A percentile compares a stretch with the other conserved stretches of the same genome.
These are phyloP conservation scores for Pholiota microspora DNA, from an alignment of 768 basidiomycete species.

Conservation along the genomic window DNA sequence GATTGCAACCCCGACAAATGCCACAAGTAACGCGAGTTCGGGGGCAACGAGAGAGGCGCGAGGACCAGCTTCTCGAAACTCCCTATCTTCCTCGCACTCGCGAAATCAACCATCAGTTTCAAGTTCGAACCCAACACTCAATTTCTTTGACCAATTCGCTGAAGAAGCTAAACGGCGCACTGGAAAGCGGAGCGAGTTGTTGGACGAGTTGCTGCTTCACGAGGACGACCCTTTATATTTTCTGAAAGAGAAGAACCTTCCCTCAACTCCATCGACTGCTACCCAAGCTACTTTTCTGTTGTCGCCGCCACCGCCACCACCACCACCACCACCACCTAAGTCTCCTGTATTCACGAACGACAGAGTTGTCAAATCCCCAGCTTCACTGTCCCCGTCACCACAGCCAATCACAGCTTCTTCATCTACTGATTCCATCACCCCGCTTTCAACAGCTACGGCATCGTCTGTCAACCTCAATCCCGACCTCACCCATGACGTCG, in stretches of 20 bases:
- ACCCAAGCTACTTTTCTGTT: constrained; percentile 1
- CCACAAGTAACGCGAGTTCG: neutral
- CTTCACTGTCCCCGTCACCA: neutral
- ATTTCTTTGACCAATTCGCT: constrained; percentile 63
- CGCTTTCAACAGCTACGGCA: neutral
- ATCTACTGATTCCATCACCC: constrained; percentile 4
- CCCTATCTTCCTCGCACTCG: neutral
- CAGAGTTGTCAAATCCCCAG: neutral
- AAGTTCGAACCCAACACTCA: constrained; percentile 30
- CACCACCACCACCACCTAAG: neutral
- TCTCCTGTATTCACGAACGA: neutral
- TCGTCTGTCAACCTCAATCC: neutral
- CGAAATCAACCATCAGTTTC: constrained; percentile 4
- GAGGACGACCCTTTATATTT: constrained; percentile 74
- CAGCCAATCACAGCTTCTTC: neutral
- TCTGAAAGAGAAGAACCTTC: constrained; percentile 27
- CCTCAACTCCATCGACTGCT: neutral
- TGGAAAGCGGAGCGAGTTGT: constrained; percentile 49
- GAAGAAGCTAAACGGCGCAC: constrained; percentile 54
- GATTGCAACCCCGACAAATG: constrained; percentile 5
- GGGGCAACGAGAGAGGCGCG: neutral
- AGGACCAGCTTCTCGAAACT: neutral
- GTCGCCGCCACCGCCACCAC: neutral
- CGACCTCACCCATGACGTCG: constrained; percentile 12
- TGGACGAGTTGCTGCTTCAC: constrained; percentile 64